Conservation (phyloP, 257 asterid genomes). For the Gentiana macrophylla region DNA sequence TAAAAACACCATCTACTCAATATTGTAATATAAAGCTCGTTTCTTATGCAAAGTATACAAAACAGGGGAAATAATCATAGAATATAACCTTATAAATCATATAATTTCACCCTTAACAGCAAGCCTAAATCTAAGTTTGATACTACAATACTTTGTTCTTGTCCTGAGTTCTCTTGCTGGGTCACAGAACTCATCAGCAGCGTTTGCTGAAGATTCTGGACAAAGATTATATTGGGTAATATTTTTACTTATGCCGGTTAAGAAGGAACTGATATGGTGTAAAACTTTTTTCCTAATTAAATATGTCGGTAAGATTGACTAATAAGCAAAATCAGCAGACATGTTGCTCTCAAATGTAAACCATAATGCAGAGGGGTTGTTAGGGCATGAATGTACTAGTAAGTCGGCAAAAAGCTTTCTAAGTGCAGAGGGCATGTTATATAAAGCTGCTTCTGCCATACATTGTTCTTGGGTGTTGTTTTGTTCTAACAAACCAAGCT, state of each 20-base stretch:
- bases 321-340: background rate
- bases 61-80: too few relatives aligned
- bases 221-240: background rate
- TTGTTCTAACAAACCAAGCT: background rate
- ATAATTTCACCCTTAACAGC: too few relatives aligned
- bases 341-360: background rate
- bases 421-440: too few relatives aligned
- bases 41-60: too few relatives aligned
- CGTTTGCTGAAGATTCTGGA: background rate
- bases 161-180: background rate
- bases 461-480: background rate
- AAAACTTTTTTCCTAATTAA: background rate
- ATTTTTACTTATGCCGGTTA: too few relatives aligned
- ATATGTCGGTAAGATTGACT: background rate
- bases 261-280: too few relatives aligned
- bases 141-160: background rate
- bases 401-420: background rate
- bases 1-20: too few relatives aligned
- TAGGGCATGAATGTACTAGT: background rate
- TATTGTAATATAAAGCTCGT: too few relatives aligned
- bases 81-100: too few relatives aligned
- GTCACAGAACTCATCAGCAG: background rate
- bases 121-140: background rate
- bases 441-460: too few relatives aligned
- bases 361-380: background rate